Evolutionary conservation across 257 asterid species (phyloP).

Genomic region (Avicennia marina): DNA sequence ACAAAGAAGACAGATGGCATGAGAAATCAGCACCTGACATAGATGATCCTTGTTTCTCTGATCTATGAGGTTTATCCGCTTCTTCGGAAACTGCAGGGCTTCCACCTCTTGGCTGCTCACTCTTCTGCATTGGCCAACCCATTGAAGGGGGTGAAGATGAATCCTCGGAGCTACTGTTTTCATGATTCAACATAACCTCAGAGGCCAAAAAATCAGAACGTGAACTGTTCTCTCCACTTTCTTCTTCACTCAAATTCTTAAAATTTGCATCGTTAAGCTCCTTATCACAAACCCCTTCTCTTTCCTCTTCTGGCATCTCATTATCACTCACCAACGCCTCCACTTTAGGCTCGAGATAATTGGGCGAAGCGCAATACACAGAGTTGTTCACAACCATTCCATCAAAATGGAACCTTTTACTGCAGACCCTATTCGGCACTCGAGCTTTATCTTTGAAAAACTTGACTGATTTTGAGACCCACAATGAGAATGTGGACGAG

Average conservation of each 20-base stretch:
- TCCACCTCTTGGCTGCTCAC: conserved; percentile 19
- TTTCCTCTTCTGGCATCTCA: conserved; percentile 11
- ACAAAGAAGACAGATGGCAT: background rate
- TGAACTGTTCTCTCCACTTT: conserved; percentile 36
- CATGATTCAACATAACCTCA: conserved; percentile 42
- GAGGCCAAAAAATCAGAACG: conserved; percentile 44
- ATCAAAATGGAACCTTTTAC: conserved; percentile 32
- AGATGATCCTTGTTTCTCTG: conserved; percentile 51
- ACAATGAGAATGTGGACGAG: background rate
- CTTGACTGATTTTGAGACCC: background rate
- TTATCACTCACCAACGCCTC: conserved; percentile 25
- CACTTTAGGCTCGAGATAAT: conserved; percentile 33
- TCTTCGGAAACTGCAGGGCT: conserved; percentile 28
- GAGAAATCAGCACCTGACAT: conserved; percentile 36
- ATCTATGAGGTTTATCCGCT: conserved; percentile 27
- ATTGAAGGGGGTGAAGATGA: conserved; percentile 35
- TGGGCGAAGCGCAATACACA: conserved; percentile 30
- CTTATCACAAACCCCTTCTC: conserved; percentile 20
- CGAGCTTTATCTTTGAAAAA: conserved; percentile 21
- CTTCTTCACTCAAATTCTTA: conserved; percentile 24
- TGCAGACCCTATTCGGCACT: conserved; percentile 17
- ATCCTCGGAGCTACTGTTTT: conserved; percentile 35
- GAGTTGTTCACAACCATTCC: conserved; percentile 35
- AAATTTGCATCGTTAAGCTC: conserved; percentile 12
- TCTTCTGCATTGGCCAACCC: conserved; percentile 33